A percentile compares a stretch with the other conserved stretches of the same genome.
Evolutionary conservation across 441 rosid genomes (phyloP).

Genomic region (Iberis amara): DNA sequence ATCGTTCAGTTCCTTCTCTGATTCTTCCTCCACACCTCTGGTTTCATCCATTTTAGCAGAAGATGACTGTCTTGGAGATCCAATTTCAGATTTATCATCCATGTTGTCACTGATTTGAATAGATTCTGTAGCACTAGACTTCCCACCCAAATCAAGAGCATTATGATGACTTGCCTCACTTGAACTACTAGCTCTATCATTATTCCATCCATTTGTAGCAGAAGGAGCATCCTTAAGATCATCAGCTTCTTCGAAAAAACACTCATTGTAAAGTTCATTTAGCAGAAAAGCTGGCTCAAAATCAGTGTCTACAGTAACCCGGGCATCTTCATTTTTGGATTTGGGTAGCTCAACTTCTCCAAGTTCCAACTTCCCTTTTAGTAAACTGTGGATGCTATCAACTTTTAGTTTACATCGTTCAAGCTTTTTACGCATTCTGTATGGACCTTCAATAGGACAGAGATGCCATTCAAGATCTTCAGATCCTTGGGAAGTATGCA

Average conservation of each 20-base stretch:
- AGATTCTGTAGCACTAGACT: slow-evolving; percentile 51
- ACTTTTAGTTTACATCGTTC: slow-evolving; percentile 69
- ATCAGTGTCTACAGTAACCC: slow-evolving; percentile 45
- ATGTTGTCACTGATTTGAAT: slow-evolving; percentile 58
- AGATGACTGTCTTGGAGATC: slow-evolving; percentile 65
- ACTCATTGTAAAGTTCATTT: slow-evolving; percentile 47
- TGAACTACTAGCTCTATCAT: slow-evolving; percentile 58
- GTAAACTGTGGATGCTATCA: slow-evolving; percentile 66
- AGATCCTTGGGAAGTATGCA: slow-evolving; percentile 41
- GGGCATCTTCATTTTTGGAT: slow-evolving; percentile 42
- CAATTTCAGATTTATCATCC: slow-evolving; percentile 62
- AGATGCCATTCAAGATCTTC: slow-evolving; percentile 92
- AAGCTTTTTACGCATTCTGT: slow-evolving; percentile 96
- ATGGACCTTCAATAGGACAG: slow-evolving; percentile 96
- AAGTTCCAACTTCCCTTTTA: slow-evolving; percentile 59
- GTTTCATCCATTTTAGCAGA: slow-evolving; percentile 54
- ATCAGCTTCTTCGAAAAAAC: slow-evolving; percentile 38
- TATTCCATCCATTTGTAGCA: slow-evolving; percentile 58
- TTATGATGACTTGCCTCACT: slow-evolving; percentile 81
- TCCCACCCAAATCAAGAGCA: slow-evolving; percentile 74
- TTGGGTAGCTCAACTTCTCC: slow-evolving; percentile 50
- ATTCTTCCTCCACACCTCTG: slow-evolving; percentile 50
- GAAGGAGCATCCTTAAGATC: slow-evolving; percentile 37
- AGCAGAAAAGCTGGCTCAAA: slow-evolving; percentile 47
- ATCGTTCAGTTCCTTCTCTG: slow-evolving; percentile 74